Evolutionary conservation across 164 flowering plant species (phyloP), one percentile per base, ranked within the genome.

Genomic region (Dillenia suffruticosa): DNA sequence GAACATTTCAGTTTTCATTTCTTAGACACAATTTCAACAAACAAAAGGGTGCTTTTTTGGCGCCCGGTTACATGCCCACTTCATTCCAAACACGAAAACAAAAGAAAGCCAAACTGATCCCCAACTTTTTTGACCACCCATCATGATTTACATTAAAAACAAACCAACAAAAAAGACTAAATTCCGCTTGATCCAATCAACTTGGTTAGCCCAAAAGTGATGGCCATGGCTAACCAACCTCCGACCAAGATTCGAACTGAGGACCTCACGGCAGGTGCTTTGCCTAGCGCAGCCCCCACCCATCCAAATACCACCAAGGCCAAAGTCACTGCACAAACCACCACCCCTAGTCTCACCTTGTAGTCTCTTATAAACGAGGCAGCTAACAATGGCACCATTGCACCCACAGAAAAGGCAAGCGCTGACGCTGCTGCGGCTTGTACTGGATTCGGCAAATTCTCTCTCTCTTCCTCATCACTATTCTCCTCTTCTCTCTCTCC

Each of bases 141-240:
- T 32, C 7, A 32, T 32, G 40, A 32, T 4, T 32, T 32, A 32
- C 0, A 26, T 26, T 26, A 26, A 4, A 32, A 32, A 32, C 5
- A 32, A 32, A 32, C 5, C 5, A 32, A 5, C 0, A 32, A 26
- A 26, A 26, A 26, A 2, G 5, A 6, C 40, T 26, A 54, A 11
- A 54, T 40, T 12, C 12, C 53, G 57, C 10, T 62, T 2, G 58
- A 58, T 47, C 62, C 68, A 17, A 65, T 65, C 57, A 57, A 19
- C 62, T 51, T 65, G 32, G 68, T 65, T 15, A 64, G 15, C 10
- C 68, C 68, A 50, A 56, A 64, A 40, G 68, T 64, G 49, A 64
- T 51, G 17, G 45, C 51, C 68, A 65, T 65, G 46, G 68, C 68
- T 46, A 65, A 15, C 68, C 68, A 65, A 8, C 68, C 68, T 17